These are phyloP conservation scores for Antrodiella citrinella DNA, from an alignment of 768 basidiomycete species.

Conservation along the genomic window DNA sequence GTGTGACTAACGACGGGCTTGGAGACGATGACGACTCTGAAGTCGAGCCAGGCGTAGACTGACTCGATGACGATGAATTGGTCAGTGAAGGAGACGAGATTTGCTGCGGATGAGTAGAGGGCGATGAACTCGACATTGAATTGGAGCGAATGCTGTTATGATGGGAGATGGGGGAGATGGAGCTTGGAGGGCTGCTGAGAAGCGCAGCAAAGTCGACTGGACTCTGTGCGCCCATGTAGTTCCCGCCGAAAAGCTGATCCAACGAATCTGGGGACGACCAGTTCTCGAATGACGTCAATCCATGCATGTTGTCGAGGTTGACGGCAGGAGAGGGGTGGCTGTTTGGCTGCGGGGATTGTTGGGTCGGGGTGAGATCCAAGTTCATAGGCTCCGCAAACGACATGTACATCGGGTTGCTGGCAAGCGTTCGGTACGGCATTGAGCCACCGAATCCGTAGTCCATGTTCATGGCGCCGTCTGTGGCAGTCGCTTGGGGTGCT, in stretches of 20 bases:
- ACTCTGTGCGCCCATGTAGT: conserved; percentile 24
- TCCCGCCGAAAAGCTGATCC: conserved; percentile 41
- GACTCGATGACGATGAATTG: not conserved
- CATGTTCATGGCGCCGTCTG: conserved; percentile 51
- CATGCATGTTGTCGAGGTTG: not conserved
- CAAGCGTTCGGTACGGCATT: conserved; percentile 68
- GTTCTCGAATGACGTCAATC: conserved; percentile 14
- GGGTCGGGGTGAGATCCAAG: conserved; percentile 15
- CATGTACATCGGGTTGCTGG: conserved; percentile 78
- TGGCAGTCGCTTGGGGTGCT: conserved; percentile 32
- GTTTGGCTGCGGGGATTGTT: conserved; percentile 11
- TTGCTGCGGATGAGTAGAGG: conserved; percentile 14
- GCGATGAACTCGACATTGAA: conserved; percentile 11
- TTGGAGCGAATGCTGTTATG: conserved; percentile 20
- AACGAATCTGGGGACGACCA: conserved; percentile 25
- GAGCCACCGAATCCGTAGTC: conserved; percentile 49
- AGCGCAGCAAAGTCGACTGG: conserved; percentile 26
- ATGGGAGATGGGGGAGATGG: conserved; percentile 51
- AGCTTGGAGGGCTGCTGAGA: conserved; percentile 25
- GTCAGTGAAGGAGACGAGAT: conserved; percentile 4
- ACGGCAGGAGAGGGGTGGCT: conserved; percentile 4
- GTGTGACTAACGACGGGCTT: not conserved
- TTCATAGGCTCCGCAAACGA: conserved; percentile 50
- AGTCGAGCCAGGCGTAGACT: not conserved
- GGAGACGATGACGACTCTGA: not conserved